phyloP scores from a whole-genome alignment of 805 yeast genomes.

The Candida peoriensis region DNA sequence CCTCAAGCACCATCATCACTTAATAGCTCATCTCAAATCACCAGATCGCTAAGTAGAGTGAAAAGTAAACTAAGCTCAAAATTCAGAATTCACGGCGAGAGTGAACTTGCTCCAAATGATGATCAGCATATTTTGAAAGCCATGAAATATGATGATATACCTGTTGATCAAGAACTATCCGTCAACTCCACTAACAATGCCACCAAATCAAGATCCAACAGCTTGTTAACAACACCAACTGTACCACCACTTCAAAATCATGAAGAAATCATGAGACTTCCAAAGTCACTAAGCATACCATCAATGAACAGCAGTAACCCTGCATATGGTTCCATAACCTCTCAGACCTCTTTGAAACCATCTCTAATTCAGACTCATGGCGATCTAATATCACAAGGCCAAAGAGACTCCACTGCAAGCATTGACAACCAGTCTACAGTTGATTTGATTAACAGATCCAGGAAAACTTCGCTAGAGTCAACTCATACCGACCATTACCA shows the following conservation, averaged over 20 bases:
- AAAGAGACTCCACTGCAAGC: background rate
- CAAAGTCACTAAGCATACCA: background rate
- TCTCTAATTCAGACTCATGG: background rate
- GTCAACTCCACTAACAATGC: background rate
- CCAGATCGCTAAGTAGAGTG: conserved; percentile 21
- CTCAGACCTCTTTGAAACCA: background rate
- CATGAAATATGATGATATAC: conserved; percentile 20
- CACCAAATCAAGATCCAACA: conserved; percentile 6
- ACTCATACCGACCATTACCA: background rate
- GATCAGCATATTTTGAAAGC: conserved; percentile 14
- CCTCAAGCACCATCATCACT: conserved; percentile 8
- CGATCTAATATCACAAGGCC: background rate
- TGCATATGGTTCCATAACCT: background rate
- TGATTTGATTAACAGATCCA: background rate
- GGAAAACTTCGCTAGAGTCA: background rate
- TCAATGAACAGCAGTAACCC: background rate
- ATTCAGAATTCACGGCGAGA: conserved; percentile 7
- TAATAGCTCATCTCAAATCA: too few relatives aligned
- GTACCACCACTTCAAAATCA: background rate
- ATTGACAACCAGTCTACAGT: background rate
- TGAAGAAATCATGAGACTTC: conserved; percentile 1
- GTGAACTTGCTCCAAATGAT: conserved; percentile 2
- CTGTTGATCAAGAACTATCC: background rate
- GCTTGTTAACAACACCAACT: background rate
- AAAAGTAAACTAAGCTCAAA: conserved; percentile 18